These are phyloP conservation scores for Neurospora hispaniola DNA, from an alignment of 495 filamentous ascomycete species.

Conservation along the genomic window DNA sequence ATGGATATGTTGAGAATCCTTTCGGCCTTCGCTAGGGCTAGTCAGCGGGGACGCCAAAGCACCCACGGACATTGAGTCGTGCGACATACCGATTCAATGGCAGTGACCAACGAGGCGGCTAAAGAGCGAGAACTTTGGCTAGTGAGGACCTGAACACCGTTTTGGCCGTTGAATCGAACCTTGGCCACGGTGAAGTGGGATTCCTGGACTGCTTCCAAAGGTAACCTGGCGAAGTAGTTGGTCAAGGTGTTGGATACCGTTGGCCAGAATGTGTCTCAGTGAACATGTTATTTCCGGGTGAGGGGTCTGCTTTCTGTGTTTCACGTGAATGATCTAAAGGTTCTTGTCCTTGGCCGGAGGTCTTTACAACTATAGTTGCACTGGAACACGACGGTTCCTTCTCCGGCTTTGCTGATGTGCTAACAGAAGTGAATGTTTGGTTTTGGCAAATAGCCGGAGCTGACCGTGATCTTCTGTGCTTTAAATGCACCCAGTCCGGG, in stretches of 20 bases:
- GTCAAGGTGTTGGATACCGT: constrained; percentile 4
- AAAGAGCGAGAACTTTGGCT: too few relatives aligned
- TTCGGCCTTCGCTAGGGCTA: constrained; percentile 34
- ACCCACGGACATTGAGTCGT: constrained; percentile 35
- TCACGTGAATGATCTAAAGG: background rate
- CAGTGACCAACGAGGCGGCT: too few relatives aligned
- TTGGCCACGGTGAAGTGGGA: background rate
- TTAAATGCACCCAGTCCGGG: background rate
- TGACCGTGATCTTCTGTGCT: background rate
- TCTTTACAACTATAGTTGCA: background rate
- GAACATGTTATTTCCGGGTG: constrained; percentile 35
- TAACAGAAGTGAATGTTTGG: background rate
- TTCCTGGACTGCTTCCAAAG: constrained; percentile 4
- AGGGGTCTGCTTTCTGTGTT: constrained; percentile 14
- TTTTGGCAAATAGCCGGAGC: background rate
- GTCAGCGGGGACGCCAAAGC: constrained; percentile 32
- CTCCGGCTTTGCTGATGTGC: background rate
- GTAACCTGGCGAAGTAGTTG: too few relatives aligned
- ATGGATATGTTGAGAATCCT: too few relatives aligned
- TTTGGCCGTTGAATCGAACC: too few relatives aligned
- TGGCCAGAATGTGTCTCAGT: constrained; percentile 16
- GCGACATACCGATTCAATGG: constrained; percentile 20
- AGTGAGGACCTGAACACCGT: too few relatives aligned
- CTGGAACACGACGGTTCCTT: background rate
- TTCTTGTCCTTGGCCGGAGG: background rate